These are phyloP conservation scores for Colletotrichum noveboracense DNA, from an alignment of 2,329 filamentous ascomycete genomes.

Conservation along the genomic window DNA sequence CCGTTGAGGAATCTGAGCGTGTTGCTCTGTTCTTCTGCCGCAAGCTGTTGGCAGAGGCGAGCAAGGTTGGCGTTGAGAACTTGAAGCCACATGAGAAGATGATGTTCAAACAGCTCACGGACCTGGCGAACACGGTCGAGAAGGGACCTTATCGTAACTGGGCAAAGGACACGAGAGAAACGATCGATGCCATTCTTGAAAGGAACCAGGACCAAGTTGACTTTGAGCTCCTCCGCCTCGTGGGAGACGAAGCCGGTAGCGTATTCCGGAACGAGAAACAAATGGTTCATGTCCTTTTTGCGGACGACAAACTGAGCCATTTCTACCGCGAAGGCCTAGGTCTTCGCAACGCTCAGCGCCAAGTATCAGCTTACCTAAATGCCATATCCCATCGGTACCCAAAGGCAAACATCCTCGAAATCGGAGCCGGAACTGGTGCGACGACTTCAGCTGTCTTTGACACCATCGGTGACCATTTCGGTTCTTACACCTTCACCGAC, in stretches of 20 bases:
- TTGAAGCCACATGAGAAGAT: neutral
- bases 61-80: neutral
- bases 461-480: constrained; percentile 14
- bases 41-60: neutral
- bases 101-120: neutral
- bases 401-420: constrained; percentile 38
- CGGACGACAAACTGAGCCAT: neutral
- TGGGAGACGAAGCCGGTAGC: neutral
- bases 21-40: neutral
- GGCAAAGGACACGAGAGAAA: neutral
- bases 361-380: constrained; percentile 19
- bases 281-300: constrained; percentile 1
- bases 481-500: constrained; percentile 21
- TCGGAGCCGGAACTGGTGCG: constrained; percentile 39
- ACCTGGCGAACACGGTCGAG: neutral
- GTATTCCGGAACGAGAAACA: neutral
- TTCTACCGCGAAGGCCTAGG: neutral
- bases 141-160: neutral
- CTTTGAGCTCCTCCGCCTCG: neutral
- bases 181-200: neutral
- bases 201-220: neutral
- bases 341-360: neutral
- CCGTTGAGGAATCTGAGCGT: neutral
- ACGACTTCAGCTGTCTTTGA: constrained; percentile 30
- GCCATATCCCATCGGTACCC: constrained; percentile 32